Evolutionary conservation across 352 stramenopile species (phyloP).

Genomic region (Globisporangium orthogonon): DNA sequence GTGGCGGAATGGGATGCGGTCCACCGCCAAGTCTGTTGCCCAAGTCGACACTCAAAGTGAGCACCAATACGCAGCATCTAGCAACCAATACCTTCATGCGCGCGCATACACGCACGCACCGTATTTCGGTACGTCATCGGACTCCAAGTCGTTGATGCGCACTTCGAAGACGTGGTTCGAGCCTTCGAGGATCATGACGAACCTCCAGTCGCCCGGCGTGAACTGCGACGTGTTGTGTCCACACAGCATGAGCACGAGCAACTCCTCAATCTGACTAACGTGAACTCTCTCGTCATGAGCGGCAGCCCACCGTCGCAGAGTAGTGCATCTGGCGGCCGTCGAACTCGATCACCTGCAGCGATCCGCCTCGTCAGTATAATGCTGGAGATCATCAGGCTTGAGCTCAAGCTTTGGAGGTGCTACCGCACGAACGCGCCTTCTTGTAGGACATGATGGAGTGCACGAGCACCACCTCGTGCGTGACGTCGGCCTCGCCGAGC

Average conservation of each 20-base stretch:
- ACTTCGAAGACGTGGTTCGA: slow-evolving; percentile 76
- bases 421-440: slow-evolving; percentile 29
- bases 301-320: slow-evolving; percentile 51
- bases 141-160: slow-evolving; percentile 80
- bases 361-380: not conserved
- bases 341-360: slow-evolving; percentile 56
- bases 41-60: not conserved
- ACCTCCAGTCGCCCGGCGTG: slow-evolving; percentile 69
- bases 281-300: not conserved
- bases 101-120: slow-evolving; percentile 19
- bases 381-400: no score
- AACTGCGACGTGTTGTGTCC: slow-evolving; percentile 20
- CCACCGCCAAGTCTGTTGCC: slow-evolving; percentile 59
- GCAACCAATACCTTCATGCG: not conserved
- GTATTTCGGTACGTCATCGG: slow-evolving; percentile 77
- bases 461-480: slow-evolving; percentile 69
- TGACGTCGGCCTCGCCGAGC: slow-evolving; percentile 60
- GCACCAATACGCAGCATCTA: not conserved
- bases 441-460: slow-evolving; percentile 87
- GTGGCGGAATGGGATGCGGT: slow-evolving; percentile 70
- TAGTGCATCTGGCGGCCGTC: slow-evolving; percentile 80
- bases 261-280: not conserved
- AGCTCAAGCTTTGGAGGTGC: no score
- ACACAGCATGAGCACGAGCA: not conserved
- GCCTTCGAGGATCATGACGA: slow-evolving; percentile 72